Evolutionary conservation across 2,329 filamentous ascomycete genomes (phyloP), one percentile per base, ranked within the genome.

Genomic region (Penicillium hordei): DNA sequence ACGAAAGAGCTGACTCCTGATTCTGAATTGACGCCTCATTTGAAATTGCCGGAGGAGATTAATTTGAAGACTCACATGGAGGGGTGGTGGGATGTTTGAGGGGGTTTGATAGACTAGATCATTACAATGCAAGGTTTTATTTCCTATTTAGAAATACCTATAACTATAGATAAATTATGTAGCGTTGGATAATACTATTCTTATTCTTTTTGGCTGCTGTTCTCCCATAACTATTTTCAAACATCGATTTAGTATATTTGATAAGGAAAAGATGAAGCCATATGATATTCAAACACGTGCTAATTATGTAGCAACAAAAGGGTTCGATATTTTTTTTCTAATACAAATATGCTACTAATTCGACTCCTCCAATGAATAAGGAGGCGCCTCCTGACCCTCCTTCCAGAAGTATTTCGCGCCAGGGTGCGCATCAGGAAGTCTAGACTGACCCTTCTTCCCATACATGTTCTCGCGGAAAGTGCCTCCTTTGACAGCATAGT

Each of bases 31-130:
- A 88, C 86, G 12, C 76, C 81, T 10, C 89, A 90, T 78, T 70
- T 91, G 55, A 82, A 76, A 61, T 65, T 80, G 31, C 82, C 83
- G 0, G 79, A 78, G 36, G 77, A 83, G 34, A 77, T 86, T 40
- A 84, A 90, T 68, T 72, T 91, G 60, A 79, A 80, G 61, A 80
- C 84, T 44, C 69, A 89, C 51, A 83, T 90, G 69, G 89, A 91
- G 77, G 80, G 80, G 19, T 91, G 88, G 88, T 89, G 82, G 80
- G 79, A 80, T 72, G 65, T 78, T 48, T 76, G 53, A 65, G 31
- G 31, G 31, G 2, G 12, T 36, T 39, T 38, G 29, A 19, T 21
- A 40, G 12, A 50, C 5, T 15, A 3, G 48, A n/a, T 27, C 13
- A 34, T 48, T 48, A 9, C 5, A 38, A 15, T 49, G 8, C 5